These are phyloP conservation scores for Uncinocarpus reesii DNA, from an alignment of 2,329 filamentous ascomycete species.

Conservation along the genomic window DNA sequence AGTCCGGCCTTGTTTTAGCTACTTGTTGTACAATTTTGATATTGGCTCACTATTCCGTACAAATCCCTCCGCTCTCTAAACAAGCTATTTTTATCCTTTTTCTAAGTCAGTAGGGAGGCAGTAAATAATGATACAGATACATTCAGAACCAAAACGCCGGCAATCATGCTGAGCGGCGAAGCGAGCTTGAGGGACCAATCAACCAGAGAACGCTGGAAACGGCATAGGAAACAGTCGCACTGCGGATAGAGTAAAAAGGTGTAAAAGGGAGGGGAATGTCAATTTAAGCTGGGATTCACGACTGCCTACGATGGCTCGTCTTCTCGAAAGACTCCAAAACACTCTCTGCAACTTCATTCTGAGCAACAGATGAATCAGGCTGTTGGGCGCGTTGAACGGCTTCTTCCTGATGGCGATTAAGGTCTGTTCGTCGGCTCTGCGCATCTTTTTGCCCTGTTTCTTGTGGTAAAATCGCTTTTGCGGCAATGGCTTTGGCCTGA, in stretches of 20 bases:
- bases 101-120: slow-evolving; percentile 1
- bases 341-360: slow-evolving; percentile 38
- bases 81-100: neutral
- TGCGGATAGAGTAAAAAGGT: neutral
- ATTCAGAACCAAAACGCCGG: slow-evolving; percentile 3
- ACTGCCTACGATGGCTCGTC: slow-evolving; percentile 28
- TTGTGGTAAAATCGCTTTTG: slow-evolving; percentile 28
- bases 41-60: slow-evolving; percentile 1
- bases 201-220: slow-evolving; percentile 2
- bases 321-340: slow-evolving; percentile 43
- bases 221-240: neutral
- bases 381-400: slow-evolving; percentile 12
- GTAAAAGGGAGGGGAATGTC: neutral
- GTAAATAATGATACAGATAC: slow-evolving; percentile 4
- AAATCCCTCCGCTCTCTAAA: slow-evolving; percentile 1
- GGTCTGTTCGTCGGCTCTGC: slow-evolving; percentile 6
- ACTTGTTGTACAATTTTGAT: slow-evolving; percentile 9
- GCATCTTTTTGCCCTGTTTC: slow-evolving; percentile 14
- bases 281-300: slow-evolving; percentile 7
- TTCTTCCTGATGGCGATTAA: slow-evolving; percentile 9
- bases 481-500: slow-evolving; percentile 55
- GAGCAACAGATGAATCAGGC: slow-evolving; percentile 15
- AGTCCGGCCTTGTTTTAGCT: no score
- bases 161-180: slow-evolving; percentile 11
- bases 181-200: neutral